phyloP scores from a whole-genome alignment of 139 green algal species.

The Tetraselmis chui region DNA sequence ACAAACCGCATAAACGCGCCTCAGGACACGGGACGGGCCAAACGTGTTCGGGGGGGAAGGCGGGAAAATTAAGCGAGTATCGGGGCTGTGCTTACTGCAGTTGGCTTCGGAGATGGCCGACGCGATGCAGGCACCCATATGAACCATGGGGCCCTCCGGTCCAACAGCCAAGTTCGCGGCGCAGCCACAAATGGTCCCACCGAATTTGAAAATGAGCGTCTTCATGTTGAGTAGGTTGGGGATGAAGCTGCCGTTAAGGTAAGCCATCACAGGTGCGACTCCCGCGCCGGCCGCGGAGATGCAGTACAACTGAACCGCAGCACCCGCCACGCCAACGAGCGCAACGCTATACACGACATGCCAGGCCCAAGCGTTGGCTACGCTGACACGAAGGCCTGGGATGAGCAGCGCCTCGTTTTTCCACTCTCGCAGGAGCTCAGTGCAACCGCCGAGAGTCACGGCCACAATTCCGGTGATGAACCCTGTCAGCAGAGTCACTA shows the following conservation, averaged over 20 bases:
- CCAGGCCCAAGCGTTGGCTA: constrained; percentile 22
- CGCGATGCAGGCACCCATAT: constrained; percentile 78
- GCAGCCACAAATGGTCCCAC: constrained; percentile 48
- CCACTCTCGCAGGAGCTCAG: constrained; percentile 25
- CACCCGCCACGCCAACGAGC: constrained; percentile 23
- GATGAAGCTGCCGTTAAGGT: constrained; percentile 66
- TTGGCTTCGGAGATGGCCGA: constrained; percentile 54
- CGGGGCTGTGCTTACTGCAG: constrained; percentile 42
- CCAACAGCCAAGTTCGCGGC: constrained; percentile 50
- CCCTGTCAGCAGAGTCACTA: constrained; percentile 55
- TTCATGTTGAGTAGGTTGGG: constrained; percentile 55
- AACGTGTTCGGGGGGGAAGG: constrained; percentile 7
- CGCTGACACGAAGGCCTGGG: background rate
- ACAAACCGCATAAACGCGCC: too few species aligned
- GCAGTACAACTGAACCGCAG: constrained; percentile 59
- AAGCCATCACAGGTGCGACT: constrained; percentile 81
- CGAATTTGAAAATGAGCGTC: constrained; percentile 60
- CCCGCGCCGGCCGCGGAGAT: constrained; percentile 67
- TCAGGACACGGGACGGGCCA: too few species aligned
- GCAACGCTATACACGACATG: constrained; percentile 31
- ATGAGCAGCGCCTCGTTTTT: constrained; percentile 33
- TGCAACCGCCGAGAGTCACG: constrained; percentile 26
- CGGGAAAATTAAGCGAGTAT: background rate
- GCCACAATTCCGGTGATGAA: constrained; percentile 60
- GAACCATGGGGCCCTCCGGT: constrained; percentile 82